Evolutionary conservation across 2,329 filamentous ascomycete genomes (phyloP).

Genomic region (Cadophora luteo-olivacea): DNA sequence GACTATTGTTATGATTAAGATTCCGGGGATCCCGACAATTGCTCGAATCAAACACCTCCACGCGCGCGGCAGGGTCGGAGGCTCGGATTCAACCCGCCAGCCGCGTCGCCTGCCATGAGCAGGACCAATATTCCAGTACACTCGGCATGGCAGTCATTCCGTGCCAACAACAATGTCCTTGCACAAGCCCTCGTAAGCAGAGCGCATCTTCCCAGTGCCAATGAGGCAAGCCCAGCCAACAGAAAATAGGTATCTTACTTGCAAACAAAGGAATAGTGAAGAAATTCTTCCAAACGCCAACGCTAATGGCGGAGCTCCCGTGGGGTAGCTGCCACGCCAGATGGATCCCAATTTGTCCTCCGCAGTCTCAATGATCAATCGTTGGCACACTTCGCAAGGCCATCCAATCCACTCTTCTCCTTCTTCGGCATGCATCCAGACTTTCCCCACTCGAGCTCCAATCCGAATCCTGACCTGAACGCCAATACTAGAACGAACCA

Average conservation of each 20-base stretch:
- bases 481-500: background rate
- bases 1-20: conserved; percentile 15
- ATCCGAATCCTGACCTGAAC: background rate
- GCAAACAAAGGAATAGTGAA: conserved; percentile 8
- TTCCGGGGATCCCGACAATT: conserved; percentile 9
- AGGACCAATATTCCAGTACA: background rate
- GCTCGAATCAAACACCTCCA: conserved; percentile 19
- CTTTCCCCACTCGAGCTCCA: background rate
- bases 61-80: conserved; percentile 12
- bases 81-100: conserved; percentile 9
- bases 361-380: background rate
- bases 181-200: conserved; percentile 7
- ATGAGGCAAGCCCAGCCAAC: background rate
- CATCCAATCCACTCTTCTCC: background rate
- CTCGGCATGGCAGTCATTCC: conserved; percentile 2
- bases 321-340: background rate
- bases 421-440: background rate
- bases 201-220: background rate
- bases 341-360: conserved; percentile 11
- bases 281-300: conserved; percentile 16
- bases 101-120: conserved; percentile 1
- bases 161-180: background rate
- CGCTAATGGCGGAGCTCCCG: conserved; percentile 17
- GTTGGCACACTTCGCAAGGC: background rate
- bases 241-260: conserved; percentile 17